Base-by-base conservation (phyloP, 306 rosid genomes). In the Pyrus communis region DNA sequence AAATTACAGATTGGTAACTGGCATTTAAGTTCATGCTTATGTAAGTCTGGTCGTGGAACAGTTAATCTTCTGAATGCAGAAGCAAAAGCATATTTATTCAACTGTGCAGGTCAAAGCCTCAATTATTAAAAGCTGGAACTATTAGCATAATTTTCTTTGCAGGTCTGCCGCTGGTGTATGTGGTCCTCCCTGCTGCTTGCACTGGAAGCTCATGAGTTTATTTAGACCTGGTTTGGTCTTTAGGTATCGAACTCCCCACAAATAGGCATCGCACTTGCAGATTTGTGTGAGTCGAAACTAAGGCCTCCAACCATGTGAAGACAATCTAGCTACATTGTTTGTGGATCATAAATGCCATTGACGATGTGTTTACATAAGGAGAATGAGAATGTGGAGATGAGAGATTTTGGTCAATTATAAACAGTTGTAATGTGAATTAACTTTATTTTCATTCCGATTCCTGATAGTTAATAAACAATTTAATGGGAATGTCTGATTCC, bases 1-100 rank as follows among this genome's bases (percentile, higher is more conserved):
- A 76, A 18, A 10, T 23, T 25, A 22, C 25, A 69, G 72, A 38
- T 25, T 31, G 40, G 40, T 58, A 78, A 57, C 84, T 76, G 84
- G 74, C 77, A 76, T 57, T 76, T 55, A 52, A 76, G 35, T 63
- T 54, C 28, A 15, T 28, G 67, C 71, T 38, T 73, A 17, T 40
- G 57, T 23, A 59, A 49, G 68, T 59, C 22, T 58, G 68, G 23
- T 25, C 4, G 17, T n/a, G 63, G 63, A 58, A 58, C 27, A 58
- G 63, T 58, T 15, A 49, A 49, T 58, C 30, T 2, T 58, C 28
- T 25, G 30, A 58, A 22, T 22, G 27, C 27, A 58, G 30, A 58
- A 58, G 63, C 63, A 58, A 58, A 57, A 22, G 14, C 15, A 22
- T 17, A 5, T 17, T 1, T 15, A 4, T 9, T n/a, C n/a, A n/a